Evolutionary conservation across 129 eudicot species (phyloP).

Genomic region (Escallonia rubra): DNA sequence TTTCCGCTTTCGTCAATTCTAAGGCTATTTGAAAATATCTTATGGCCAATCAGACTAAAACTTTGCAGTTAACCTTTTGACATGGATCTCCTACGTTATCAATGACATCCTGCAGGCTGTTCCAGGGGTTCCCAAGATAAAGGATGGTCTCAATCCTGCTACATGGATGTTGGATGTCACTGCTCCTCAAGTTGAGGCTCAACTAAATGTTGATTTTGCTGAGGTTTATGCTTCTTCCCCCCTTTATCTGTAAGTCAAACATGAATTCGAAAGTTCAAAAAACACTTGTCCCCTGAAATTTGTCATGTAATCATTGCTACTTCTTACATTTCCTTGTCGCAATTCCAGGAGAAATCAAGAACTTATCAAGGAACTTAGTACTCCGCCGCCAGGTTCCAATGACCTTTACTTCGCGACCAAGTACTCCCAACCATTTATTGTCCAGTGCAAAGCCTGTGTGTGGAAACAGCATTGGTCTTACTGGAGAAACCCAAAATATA

Average conservation of each 20-base stretch:
- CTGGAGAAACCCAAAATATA: slow-evolving; percentile 74
- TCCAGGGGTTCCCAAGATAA: slow-evolving; percentile 54
- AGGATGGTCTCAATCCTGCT: slow-evolving; percentile 72
- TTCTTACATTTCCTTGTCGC: background rate
- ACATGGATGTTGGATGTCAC: slow-evolving; percentile 68
- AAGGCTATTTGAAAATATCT: too few relatives aligned
- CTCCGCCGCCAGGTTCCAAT: slow-evolving; percentile 47
- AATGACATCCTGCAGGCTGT: slow-evolving; percentile 32
- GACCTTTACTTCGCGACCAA: slow-evolving; percentile 52
- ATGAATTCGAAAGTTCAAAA: too few relatives aligned
- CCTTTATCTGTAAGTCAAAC: slow-evolving; percentile 34
- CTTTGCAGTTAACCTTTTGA: too few relatives aligned
- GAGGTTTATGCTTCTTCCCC: slow-evolving; percentile 46
- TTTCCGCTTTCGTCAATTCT: too few relatives aligned
- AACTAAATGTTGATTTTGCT: slow-evolving; percentile 53
- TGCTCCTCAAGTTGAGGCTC: slow-evolving; percentile 33
- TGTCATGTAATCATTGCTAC: background rate
- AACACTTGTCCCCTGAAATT: too few relatives aligned
- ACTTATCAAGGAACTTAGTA: slow-evolving; percentile 48
- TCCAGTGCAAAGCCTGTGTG: slow-evolving; percentile 71
- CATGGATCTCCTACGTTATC: background rate
- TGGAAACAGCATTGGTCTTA: slow-evolving; percentile 75
- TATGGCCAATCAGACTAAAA: too few relatives aligned
- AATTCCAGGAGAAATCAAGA: slow-evolving; percentile 43
- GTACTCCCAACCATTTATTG: slow-evolving; percentile 51